Evolutionary conservation across 2,329 filamentous ascomycete genomes (phyloP), one percentile per base, ranked within the genome.

Genomic region (Ascochyta koolunga): DNA sequence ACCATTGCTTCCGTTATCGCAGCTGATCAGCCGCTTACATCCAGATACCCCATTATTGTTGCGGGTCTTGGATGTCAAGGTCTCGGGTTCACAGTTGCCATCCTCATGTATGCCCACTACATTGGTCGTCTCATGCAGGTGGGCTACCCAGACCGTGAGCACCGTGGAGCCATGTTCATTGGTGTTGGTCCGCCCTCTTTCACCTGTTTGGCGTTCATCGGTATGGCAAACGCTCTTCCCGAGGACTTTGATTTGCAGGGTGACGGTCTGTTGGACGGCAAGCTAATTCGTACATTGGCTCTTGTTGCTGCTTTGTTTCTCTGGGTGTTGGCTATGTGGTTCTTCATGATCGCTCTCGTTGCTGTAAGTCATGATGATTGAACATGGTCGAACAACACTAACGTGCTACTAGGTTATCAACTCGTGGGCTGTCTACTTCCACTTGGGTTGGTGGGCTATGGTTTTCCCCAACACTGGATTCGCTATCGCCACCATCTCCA

Each of bases 111-210:
- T 66, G 80, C 87, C 0, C 84, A 88, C 68, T 90, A 89, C 79
- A 83, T 90, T 50, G 86, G 85, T 36, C 82, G 89, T 5, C 78
- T 91, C n/a, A 88, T 91, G 84, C 82, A 85, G 60, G 79, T 80
- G 1, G 84, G 88, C 1, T 80, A 90, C 15, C 88, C 88, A 0
- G 73, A 78, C 59, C 79, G 83, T 7, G 85, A 89, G 64, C 85
- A 88, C 56, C 79, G 88, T 44, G 86, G 88, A 0, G 88, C 84
- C 0, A 83, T 91, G 69, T 91, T 89, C 77, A 90, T 91, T 77
- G 87, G 86, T 55, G 88, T 90, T n/a, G 89, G 89, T 0, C 87
- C 89, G 1, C 87, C 88, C 0, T 82, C 86, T 1, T 91, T 90
- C 76, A 91, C 88, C 0, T 85, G 84, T 1, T 77, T 90, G 13